Conservation (phyloP, 2,329 filamentous ascomycete genomes). For the Uncinocarpus reesii region DNA sequence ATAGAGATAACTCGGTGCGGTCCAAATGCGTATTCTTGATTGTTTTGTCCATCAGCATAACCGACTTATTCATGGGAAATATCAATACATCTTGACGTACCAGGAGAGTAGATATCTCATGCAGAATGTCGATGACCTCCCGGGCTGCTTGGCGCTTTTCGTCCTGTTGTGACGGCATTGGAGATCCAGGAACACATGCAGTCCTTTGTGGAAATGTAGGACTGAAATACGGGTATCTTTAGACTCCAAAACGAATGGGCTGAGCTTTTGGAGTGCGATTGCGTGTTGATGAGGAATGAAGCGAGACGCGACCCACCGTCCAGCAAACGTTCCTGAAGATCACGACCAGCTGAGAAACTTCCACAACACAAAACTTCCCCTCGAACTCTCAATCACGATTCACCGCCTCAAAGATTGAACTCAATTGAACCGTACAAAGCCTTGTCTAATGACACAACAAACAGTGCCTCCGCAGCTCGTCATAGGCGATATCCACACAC, state of each 20-base stretch:
- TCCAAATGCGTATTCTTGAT: conserved; percentile 83
- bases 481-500: conserved; percentile 32
- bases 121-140: conserved; percentile 43
- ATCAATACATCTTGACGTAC: conserved; percentile 23
- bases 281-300: too few species aligned
- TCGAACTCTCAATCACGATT: too few species aligned
- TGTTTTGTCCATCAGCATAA: not conserved
- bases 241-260: not conserved
- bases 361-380: too few species aligned
- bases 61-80: not conserved
- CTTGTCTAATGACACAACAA: not conserved
- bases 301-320: too few species aligned
- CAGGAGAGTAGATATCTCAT: conserved; percentile 41
- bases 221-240: not conserved
- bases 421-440: not conserved
- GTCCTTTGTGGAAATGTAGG: not conserved
- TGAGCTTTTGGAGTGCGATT: too few species aligned
- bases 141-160: conserved; percentile 42
- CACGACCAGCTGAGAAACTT: not conserved
- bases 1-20: conserved; percentile 80
- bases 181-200: not conserved
- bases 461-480: conserved; percentile 10
- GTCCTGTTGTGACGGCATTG: conserved; percentile 35
- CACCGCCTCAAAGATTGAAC: not conserved
- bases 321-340: too few species aligned